Conservation (phyloP, 177 flowering plant genomes). For the Tripterygium wilfordii region DNA sequence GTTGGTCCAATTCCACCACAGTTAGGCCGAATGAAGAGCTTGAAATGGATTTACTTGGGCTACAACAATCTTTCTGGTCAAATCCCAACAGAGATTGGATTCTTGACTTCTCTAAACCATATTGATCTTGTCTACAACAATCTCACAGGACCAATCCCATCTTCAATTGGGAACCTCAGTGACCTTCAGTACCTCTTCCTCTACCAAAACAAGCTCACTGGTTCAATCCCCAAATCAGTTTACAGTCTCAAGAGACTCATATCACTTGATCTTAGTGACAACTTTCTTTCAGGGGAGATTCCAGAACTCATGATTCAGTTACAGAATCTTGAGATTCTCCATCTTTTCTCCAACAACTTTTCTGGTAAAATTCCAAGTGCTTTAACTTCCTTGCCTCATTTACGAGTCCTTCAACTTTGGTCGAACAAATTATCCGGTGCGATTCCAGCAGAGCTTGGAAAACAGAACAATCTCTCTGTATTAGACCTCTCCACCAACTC, state of each 20-base stretch:
- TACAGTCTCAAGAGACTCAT: constrained; percentile 40
- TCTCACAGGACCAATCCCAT: constrained; percentile 68
- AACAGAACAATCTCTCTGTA: constrained; percentile 44
- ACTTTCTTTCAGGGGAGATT: constrained; percentile 65
- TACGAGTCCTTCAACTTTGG: constrained; percentile 76
- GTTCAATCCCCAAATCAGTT: constrained; percentile 51
- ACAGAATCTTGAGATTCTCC: constrained; percentile 57
- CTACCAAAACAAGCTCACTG: constrained; percentile 63
- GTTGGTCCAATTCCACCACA: constrained; percentile 48
- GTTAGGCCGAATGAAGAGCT: constrained; percentile 42
- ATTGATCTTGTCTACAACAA: constrained; percentile 81
- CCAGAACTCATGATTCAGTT: constrained; percentile 45
- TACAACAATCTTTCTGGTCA: constrained; percentile 73
- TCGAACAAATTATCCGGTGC: constrained; percentile 60
- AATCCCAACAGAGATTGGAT: constrained; percentile 63
- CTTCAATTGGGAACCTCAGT: constrained; percentile 58
- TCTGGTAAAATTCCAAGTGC: constrained; percentile 61
- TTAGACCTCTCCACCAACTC: constrained; percentile 78
- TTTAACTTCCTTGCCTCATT: constrained; percentile 43
- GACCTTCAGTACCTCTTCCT: constrained; percentile 60
- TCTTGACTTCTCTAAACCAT: constrained; percentile 45
- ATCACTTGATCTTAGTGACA: constrained; percentile 78
- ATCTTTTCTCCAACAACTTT: constrained; percentile 64
- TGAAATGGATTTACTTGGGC: constrained; percentile 74
- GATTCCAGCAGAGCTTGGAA: constrained; percentile 65